Conservation (phyloP, 2,329 filamentous ascomycete species). For the Ascochyta rabiei region DNA sequence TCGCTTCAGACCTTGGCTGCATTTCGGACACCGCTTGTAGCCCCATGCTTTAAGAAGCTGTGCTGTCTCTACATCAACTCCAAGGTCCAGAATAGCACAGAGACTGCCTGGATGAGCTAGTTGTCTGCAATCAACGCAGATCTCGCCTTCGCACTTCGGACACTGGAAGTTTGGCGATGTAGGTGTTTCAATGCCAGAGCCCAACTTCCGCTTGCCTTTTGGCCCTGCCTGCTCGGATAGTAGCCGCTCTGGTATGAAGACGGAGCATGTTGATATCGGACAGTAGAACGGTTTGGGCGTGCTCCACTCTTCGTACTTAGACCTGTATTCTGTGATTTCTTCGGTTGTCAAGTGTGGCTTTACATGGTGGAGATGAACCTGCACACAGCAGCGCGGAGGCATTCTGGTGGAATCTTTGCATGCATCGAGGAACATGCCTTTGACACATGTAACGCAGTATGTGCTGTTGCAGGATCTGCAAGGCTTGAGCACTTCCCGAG, state of each 20-base stretch:
- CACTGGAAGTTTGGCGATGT: conserved; percentile 46
- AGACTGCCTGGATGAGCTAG: conserved; percentile 46
- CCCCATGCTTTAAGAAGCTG: conserved; percentile 51
- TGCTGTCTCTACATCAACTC: conserved; percentile 46
- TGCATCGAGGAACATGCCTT: conserved; percentile 50
- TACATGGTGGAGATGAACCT: conserved; percentile 52
- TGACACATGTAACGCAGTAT: conserved; percentile 49
- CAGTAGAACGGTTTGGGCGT: conserved; percentile 57
- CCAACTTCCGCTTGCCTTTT: conserved; percentile 29
- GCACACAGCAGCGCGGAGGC: conserved; percentile 55
- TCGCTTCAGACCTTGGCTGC: conserved; percentile 53
- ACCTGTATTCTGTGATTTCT: conserved; percentile 47
- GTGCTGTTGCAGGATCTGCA: conserved; percentile 39
- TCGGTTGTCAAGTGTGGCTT: conserved; percentile 43
- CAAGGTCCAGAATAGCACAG: conserved; percentile 44
- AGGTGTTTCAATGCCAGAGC: conserved; percentile 37
- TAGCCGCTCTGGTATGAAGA: conserved; percentile 51
- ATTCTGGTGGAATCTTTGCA: conserved; percentile 49
- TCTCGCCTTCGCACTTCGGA: conserved; percentile 50
- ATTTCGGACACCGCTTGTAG: conserved; percentile 59
- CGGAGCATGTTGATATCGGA: conserved; percentile 55
- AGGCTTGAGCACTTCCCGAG: conserved; percentile 27
- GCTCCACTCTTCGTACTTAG: conserved; percentile 56
- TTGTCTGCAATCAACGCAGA: conserved; percentile 55
- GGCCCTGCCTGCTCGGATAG: conserved; percentile 18